Evolutionary conservation across 257 asterid genomes (phyloP).

Genomic region (Solanum dulcamara): DNA sequence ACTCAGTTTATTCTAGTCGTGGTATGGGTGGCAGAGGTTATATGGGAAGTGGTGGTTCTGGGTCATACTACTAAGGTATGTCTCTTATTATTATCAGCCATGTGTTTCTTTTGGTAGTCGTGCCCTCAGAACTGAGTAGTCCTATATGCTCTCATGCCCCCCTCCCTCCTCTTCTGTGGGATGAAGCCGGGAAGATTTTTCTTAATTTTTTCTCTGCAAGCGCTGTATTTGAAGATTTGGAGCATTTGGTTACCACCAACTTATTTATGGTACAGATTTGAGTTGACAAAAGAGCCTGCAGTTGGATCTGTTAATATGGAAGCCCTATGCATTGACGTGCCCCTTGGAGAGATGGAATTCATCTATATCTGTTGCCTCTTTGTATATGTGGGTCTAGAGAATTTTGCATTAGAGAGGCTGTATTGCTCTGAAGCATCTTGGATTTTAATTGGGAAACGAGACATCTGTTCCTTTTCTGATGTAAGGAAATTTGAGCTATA

Average conservation of each 20-base stretch:
- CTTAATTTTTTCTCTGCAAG: conserved; percentile 4
- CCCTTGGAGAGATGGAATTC: background rate
- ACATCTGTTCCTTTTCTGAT: background rate
- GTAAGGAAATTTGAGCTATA: conserved; percentile 11
- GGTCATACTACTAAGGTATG: conserved; percentile 72
- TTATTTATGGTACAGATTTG: conserved; percentile 26
- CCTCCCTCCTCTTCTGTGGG: background rate
- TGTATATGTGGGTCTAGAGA: background rate
- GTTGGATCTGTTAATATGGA: conserved; percentile 3
- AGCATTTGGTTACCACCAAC: conserved; percentile 18
- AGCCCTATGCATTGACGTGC: background rate
- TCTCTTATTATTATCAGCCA: background rate
- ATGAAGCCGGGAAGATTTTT: background rate
- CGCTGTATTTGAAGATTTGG: background rate
- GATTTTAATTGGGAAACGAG: background rate
- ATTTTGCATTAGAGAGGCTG: background rate
- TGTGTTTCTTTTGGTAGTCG: background rate
- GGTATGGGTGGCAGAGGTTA: conserved; percentile 63
- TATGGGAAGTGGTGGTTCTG: conserved; percentile 78
- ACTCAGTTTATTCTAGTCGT: conserved; percentile 67
- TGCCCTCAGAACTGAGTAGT: background rate
- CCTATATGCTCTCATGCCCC: background rate
- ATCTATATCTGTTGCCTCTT: conserved; percentile 4
- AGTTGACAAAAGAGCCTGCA: conserved; percentile 19
- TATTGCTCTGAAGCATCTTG: background rate